Conservation (phyloP, 2,329 filamentous ascomycete genomes). For the Acrocalymma vagum region DNA sequence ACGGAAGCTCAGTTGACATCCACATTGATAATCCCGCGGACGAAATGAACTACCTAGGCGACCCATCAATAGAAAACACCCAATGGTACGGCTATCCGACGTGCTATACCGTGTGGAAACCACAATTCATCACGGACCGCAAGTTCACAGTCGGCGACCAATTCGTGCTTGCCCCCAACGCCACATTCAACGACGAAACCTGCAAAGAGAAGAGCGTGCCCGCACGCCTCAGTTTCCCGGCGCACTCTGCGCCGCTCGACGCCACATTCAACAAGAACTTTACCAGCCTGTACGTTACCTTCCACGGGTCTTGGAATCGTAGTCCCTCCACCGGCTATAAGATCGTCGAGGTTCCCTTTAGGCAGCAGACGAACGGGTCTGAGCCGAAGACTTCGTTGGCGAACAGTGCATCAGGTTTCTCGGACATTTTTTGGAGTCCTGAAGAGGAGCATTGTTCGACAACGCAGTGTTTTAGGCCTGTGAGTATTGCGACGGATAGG, state of each 20-base stretch:
- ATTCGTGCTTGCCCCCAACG: slow-evolving; percentile 40
- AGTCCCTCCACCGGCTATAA: slow-evolving; percentile 30
- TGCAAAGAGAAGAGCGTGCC: slow-evolving; percentile 26
- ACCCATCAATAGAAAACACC: slow-evolving; percentile 51
- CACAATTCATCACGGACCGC: slow-evolving; percentile 28
- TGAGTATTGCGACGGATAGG: slow-evolving; percentile 32
- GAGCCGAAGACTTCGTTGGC: slow-evolving; percentile 11
- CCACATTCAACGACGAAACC: slow-evolving; percentile 33
- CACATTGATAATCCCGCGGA: slow-evolving; percentile 75
- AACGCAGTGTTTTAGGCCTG: slow-evolving; percentile 39
- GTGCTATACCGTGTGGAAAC: slow-evolving; percentile 70
- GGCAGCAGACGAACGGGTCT: slow-evolving; percentile 16
- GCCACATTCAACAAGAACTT: slow-evolving; percentile 32
- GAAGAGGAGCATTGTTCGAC: slow-evolving; percentile 33
- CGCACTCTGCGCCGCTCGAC: slow-evolving; percentile 39
- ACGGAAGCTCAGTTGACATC: slow-evolving; percentile 61
- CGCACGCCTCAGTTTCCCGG: slow-evolving; percentile 26
- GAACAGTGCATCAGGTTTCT: slow-evolving; percentile 23
- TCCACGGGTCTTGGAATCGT: slow-evolving; percentile 41
- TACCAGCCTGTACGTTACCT: slow-evolving; percentile 33
- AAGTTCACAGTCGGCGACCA: slow-evolving; percentile 34
- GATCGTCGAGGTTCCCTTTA: slow-evolving; percentile 32
- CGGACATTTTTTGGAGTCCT: slow-evolving; percentile 33
- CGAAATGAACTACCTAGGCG: slow-evolving; percentile 74
- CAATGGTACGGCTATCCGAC: slow-evolving; percentile 74